phyloP scores from a whole-genome alignment of 345 rosid species.

The Eucalyptus sp. region DNA sequence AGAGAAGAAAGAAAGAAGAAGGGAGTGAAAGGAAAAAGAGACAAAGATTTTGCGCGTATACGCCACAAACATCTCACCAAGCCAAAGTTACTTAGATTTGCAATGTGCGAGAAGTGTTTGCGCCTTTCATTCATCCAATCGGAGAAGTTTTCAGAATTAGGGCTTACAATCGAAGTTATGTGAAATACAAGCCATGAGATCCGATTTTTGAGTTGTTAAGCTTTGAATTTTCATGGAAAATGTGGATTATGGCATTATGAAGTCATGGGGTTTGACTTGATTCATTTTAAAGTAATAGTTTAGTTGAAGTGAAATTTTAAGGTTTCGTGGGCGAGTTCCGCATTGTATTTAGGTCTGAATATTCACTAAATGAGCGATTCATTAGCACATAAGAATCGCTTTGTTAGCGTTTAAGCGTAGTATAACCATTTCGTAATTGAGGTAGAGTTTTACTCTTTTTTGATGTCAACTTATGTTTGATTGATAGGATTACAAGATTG shows the following conservation, averaged over 20 bases:
- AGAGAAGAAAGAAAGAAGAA: neutral
- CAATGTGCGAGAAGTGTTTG: neutral
- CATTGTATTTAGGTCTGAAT: too few relatives aligned
- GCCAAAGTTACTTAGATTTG: neutral
- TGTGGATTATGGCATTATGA: neutral
- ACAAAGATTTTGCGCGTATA: neutral
- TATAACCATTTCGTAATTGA: neutral
- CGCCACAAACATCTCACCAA: neutral
- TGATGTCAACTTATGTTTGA: neutral
- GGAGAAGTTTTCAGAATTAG: neutral
- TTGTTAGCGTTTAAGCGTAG: neutral
- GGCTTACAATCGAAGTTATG: neutral
- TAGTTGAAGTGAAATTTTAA: neutral
- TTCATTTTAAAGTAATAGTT: too few relatives aligned
- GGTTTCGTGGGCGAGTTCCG: neutral
- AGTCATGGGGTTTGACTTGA: neutral
- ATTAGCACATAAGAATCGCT: neutral
- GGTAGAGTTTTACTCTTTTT: neutral
- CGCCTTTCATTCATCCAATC: neutral
- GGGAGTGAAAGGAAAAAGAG: neutral
- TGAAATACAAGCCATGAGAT: accelerated
- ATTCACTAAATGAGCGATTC: too few relatives aligned
- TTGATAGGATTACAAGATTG: neutral
- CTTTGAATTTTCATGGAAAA: neutral
- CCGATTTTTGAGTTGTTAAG: neutral